A percentile compares a stretch with the other conserved stretches of the same genome.
Conservation (phyloP, 805 yeast genomes). For the Zygoascus bituminiphila region DNA sequence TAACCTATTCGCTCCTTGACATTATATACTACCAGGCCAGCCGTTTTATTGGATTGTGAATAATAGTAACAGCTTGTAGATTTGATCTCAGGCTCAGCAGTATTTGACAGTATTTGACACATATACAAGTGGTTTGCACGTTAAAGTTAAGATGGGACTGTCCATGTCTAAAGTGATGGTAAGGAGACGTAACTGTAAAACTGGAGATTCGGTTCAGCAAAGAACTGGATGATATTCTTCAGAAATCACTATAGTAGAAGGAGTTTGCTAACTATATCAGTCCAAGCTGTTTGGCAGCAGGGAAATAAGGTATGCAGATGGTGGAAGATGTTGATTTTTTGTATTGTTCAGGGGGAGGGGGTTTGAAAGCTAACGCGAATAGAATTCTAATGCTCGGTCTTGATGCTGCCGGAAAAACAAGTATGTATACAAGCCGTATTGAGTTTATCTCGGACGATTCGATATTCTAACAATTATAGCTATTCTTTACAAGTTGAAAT, state of each 20-base stretch:
- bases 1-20: neutral
- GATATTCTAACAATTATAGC: conserved; percentile 27
- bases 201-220: too few species aligned
- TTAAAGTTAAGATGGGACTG: conserved; percentile 18
- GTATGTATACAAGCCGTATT: conserved; percentile 6
- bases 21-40: too few species aligned
- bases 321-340: too few species aligned
- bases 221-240: neutral
- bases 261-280: conserved; percentile 8
- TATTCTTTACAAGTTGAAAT: conserved; percentile 71
- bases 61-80: too few species aligned
- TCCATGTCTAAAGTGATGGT: conserved; percentile 24
- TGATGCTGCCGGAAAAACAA: conserved; percentile 89
- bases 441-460: neutral
- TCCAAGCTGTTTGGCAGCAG: conserved; percentile 44
- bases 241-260: too few species aligned
- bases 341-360: too few species aligned
- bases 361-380: conserved; percentile 7
- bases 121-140: too few species aligned
- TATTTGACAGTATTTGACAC: too few species aligned
- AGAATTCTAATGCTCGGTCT: conserved; percentile 83
- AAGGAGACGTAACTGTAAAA: conserved; percentile 10
- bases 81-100: too few species aligned
- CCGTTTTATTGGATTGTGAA: too few species aligned
- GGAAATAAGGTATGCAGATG: conserved; percentile 38